Evolutionary conservation across 441 rosid species (phyloP).

Genomic region (Adansonia rubrostipa): DNA sequence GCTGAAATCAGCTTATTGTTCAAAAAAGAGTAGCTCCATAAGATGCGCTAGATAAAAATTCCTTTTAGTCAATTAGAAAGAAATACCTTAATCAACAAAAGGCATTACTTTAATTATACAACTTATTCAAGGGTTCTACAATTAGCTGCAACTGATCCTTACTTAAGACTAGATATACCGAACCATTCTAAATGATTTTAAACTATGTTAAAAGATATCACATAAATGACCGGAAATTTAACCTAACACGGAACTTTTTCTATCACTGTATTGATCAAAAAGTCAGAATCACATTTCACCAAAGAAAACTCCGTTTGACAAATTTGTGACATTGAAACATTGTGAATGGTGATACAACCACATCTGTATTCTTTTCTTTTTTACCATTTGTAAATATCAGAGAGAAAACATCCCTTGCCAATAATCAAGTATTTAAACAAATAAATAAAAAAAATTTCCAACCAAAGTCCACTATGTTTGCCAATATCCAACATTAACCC

Average conservation of each 20-base stretch:
- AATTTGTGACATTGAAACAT: neutral
- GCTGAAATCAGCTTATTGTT: neutral
- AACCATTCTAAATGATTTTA: neutral
- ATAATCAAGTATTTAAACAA: neutral
- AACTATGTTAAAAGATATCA: neutral
- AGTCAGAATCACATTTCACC: neutral
- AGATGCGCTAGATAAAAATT: neutral
- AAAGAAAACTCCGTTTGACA: slow-evolving; percentile 22
- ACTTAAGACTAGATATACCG: neutral
- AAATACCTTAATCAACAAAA: neutral
- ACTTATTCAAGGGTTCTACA: neutral
- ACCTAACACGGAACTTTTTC: slow-evolving; percentile 8
- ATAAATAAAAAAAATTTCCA: neutral
- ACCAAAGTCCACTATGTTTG: neutral
- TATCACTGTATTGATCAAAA: neutral
- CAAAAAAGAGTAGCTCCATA: neutral
- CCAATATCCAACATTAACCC: slow-evolving; percentile 18
- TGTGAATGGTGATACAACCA: neutral
- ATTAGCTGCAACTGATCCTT: neutral
- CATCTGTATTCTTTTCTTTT: neutral
- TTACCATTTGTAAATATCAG: neutral
- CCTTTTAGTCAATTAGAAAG: neutral
- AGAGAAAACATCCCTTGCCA: neutral
- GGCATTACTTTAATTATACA: neutral
- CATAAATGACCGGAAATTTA: neutral